phyloP scores from a whole-genome alignment of 306 rosid genomes.

The Pyrus betulifolia region DNA sequence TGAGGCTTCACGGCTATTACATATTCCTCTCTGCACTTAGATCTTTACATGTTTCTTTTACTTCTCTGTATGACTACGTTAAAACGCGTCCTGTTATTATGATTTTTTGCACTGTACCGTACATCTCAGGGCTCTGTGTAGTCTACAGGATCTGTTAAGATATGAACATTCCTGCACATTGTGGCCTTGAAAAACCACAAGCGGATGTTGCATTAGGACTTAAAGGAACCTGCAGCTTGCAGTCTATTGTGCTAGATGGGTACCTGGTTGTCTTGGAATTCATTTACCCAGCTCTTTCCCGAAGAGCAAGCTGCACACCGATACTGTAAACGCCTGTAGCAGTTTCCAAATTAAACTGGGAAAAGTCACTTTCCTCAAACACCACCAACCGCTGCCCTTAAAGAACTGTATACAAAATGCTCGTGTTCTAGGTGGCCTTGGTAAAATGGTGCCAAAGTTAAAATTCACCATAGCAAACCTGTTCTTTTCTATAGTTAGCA shows the following conservation, averaged over 20 bases:
- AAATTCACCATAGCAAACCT: conserved; percentile 4
- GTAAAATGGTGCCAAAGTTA: conserved; percentile 21
- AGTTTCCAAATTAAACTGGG: neutral
- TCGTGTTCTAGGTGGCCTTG: conserved; percentile 38
- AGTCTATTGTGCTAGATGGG: neutral
- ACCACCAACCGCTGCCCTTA: neutral
- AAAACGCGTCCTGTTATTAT: neutral
- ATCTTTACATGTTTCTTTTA: neutral
- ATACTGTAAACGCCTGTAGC: neutral
- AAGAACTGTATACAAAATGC: conserved; percentile 13
- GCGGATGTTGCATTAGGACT: neutral
- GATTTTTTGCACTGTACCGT: neutral
- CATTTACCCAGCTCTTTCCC: neutral
- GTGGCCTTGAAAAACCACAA: neutral
- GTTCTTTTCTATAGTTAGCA: conserved; percentile 18
- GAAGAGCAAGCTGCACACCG: neutral
- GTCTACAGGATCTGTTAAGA: neutral
- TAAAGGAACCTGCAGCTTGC: conserved; percentile 7
- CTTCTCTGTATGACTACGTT: neutral
- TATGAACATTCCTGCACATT: neutral
- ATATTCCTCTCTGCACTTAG: neutral
- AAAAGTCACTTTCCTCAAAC: neutral
- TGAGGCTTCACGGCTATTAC: neutral
- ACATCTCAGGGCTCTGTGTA: neutral
- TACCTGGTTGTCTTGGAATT: neutral